Evolutionary conservation across 2,329 filamentous ascomycete genomes (phyloP), one percentile per base, ranked within the genome.

Genomic region (Paracamarosporium sp.): DNA sequence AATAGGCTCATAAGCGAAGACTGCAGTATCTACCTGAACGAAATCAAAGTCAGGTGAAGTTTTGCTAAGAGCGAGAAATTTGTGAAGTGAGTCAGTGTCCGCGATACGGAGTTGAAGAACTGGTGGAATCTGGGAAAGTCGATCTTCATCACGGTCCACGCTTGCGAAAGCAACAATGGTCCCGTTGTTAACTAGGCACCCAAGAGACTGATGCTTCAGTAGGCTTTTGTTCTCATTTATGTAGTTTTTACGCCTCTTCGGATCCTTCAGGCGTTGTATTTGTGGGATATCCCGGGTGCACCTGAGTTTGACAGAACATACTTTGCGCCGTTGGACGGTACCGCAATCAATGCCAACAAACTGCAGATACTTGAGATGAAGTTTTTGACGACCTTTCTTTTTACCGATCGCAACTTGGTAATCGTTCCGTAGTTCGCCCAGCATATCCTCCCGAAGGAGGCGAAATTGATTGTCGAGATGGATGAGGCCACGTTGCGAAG

Each of bases 391-490:
- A 13, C 80, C 81, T 59, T 78, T 81, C 61, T 83, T 86, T n/a
- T 75, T 76, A 0, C 81, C 82, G 11, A 71, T 77, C 0, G 83
- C 79, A 4, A 81, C 75, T 27, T 86, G 81, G 0, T 89, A 70
- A 46, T 90, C 88, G 8, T 87, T 84, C 1, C 86, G 82, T 2
- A 93, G 77, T 60, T 90, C 88, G 0, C 80, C 84, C 0, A 92
- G 74, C 81, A 92, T 88, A 60, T 92, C 90, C 63, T 93, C 89
- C 2, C 90, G 79, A 0, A 91, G 77, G 0, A 92, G 80, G 0
- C 90, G 87, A 61, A 90, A 93, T 50, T 91, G 87, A 66, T 89
- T 90, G 65, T 91, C 90, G 0, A 90, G 72, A 67, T 92, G 87
- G 0, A 77, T 72, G 0, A 74, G 73, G 0, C 82, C 70, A 1